A percentile compares a stretch with the other conserved stretches of the same genome.
Evolutionary conservation across 495 filamentous ascomycete genomes (phyloP).

Genomic region (Penicillium odoratum): DNA sequence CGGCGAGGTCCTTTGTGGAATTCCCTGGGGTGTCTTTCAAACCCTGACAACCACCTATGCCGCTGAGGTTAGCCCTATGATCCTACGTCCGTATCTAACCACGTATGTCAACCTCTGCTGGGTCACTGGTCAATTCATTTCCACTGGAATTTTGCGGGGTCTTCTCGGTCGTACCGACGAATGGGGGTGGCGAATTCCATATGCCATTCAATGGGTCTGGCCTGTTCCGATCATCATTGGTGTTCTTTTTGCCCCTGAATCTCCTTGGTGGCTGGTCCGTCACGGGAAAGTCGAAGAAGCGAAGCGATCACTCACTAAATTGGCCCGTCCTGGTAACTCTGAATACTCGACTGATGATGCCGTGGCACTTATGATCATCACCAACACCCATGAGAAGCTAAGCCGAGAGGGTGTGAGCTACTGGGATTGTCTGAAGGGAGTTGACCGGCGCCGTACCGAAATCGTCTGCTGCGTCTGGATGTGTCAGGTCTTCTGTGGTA

Average conservation of each 20-base stretch:
- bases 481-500: constrained; percentile 71
- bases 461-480: constrained; percentile 68
- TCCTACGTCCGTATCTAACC: constrained; percentile 68
- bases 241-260: constrained; percentile 69
- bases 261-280: constrained; percentile 79
- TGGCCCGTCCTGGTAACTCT: constrained; percentile 54
- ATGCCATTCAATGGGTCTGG: constrained; percentile 81
- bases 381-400: constrained; percentile 68
- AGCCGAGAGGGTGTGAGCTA: constrained; percentile 63
- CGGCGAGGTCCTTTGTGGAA: constrained; percentile 71
- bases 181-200: constrained; percentile 68
- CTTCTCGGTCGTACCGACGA: constrained; percentile 34
- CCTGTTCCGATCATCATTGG: constrained; percentile 68
- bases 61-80: constrained; percentile 72
- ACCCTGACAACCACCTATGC: constrained; percentile 75
- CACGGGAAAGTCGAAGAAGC: constrained; percentile 65
- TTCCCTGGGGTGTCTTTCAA: constrained; percentile 79
- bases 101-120: constrained; percentile 81
- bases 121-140: constrained; percentile 66
- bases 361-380: constrained; percentile 78
- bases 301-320: constrained; percentile 60
- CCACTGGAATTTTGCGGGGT: constrained; percentile 54
- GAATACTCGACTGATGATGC: constrained; percentile 70
- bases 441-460: constrained; percentile 69
- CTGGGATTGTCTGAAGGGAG: constrained; percentile 70